Conservation (phyloP, 495 filamentous ascomycete genomes). For the Trichoderma gamsii region DNA sequence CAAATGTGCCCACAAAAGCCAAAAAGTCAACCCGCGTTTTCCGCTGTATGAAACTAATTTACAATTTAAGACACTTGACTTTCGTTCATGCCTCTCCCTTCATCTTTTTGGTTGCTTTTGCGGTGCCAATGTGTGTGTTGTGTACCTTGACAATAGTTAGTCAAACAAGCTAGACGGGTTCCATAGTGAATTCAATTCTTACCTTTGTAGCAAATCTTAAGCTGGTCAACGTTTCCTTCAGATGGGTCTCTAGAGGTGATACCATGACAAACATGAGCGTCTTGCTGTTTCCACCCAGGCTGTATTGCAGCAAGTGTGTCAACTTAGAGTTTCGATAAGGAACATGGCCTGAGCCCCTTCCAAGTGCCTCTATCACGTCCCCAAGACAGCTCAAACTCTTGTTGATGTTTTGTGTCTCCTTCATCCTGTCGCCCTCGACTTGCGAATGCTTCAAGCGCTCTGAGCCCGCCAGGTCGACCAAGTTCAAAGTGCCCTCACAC, state of each 20-base stretch:
- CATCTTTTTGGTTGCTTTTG: conserved; percentile 66
- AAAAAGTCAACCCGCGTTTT: neutral
- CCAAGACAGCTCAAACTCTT: conserved; percentile 84
- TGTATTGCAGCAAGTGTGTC: conserved; percentile 93
- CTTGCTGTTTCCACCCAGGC: conserved; percentile 89
- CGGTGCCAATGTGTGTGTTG: conserved; percentile 84
- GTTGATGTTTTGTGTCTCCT: conserved; percentile 97
- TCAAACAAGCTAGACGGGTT: neutral
- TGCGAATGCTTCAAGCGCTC: conserved; percentile 82
- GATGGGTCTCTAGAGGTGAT: conserved; percentile 82
- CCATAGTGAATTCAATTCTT: conserved; percentile 21
- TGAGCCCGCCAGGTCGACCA: conserved; percentile 92
- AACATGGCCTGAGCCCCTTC: conserved; percentile 78
- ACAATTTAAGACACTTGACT: neutral
- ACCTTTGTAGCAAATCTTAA: conserved; percentile 95
- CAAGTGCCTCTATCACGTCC: conserved; percentile 88
- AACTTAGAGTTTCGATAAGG: conserved; percentile 96
- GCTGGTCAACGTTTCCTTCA: conserved; percentile 89
- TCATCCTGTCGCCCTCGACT: conserved; percentile 76
- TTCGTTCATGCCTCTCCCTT: conserved; percentile 14
- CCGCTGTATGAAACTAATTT: neutral
- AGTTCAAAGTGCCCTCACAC: conserved; percentile 88
- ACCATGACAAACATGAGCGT: conserved; percentile 99
- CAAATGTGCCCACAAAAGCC: neutral
- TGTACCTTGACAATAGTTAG: conserved; percentile 48